A percentile compares a stretch with the other conserved stretches of the same genome.
Conservation (phyloP, 257 asterid species). For the Euphrasia confusa region DNA sequence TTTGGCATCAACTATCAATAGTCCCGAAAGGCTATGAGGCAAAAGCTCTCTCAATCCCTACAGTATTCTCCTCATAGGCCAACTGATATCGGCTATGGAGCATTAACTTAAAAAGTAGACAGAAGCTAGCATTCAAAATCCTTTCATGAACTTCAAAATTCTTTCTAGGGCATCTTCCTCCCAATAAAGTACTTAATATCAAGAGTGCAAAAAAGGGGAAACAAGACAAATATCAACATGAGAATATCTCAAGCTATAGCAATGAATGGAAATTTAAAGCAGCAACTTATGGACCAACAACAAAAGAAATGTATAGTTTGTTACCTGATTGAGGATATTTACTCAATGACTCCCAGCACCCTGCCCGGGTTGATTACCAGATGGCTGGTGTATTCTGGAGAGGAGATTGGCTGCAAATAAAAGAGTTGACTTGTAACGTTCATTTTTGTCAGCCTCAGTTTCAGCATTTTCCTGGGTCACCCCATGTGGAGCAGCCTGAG, state of each 20-base stretch:
- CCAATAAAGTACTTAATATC: slow-evolving; percentile 17
- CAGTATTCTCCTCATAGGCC: slow-evolving; percentile 11
- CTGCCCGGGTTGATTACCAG: slow-evolving; percentile 58
- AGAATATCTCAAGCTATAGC: slow-evolving; percentile 21
- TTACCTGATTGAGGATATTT: slow-evolving; percentile 55
- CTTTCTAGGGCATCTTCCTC: slow-evolving; percentile 8
- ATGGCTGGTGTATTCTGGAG: slow-evolving; percentile 68
- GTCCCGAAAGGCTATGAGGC: slow-evolving; percentile 6
- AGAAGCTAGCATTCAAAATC: slow-evolving; percentile 4
- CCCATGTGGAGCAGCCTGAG: slow-evolving; percentile 50
- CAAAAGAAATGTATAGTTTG: slow-evolving; percentile 17
- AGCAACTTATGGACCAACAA: slow-evolving; percentile 11
- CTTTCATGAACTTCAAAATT: slow-evolving; percentile 7
- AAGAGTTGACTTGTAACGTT: slow-evolving; percentile 80
- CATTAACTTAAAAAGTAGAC: slow-evolving; percentile 9
- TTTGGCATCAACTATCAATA: neutral
- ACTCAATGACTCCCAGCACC: slow-evolving; percentile 63
- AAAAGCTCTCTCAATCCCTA: slow-evolving; percentile 11
- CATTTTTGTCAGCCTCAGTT: slow-evolving; percentile 82
- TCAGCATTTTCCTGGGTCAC: slow-evolving; percentile 54
- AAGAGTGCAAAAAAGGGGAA: slow-evolving; percentile 12
- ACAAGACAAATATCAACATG: slow-evolving; percentile 11
- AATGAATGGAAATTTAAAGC: neutral
- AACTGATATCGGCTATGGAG: neutral
- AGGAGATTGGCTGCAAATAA: slow-evolving; percentile 89